phyloP scores from a whole-genome alignment of 1,284 basidiomycete genomes.

The Rhodotorula sp. region DNA sequence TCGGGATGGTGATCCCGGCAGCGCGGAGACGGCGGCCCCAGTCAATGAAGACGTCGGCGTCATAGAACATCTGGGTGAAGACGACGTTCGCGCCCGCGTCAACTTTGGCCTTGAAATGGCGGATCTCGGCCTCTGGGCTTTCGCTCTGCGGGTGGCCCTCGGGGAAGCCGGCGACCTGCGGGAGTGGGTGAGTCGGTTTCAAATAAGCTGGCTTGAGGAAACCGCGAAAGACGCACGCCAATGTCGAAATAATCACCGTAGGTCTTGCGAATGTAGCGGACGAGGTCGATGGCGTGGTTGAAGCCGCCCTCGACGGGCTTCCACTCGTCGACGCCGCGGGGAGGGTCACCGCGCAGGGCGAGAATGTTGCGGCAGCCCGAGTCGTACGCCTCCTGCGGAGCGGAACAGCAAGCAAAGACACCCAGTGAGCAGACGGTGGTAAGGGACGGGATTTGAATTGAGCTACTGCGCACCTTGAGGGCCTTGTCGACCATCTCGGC shows the following conservation, averaged over 20 bases:
- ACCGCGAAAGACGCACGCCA: slow-evolving; percentile 59
- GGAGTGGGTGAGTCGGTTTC: background rate
- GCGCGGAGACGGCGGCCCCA: slow-evolving; percentile 74
- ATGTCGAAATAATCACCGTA: slow-evolving; percentile 87
- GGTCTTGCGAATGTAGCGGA: slow-evolving; percentile 84
- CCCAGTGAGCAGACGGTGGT: no score
- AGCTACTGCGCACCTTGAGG: slow-evolving; percentile 63
- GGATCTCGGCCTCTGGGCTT: slow-evolving; percentile 70
- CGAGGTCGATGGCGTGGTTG: slow-evolving; percentile 83
- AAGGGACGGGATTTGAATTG: no score
- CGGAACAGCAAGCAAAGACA: no score
- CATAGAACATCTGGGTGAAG: slow-evolving; percentile 97
- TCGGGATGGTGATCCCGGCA: slow-evolving; percentile 81
- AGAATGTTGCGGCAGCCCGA: slow-evolving; percentile 87
- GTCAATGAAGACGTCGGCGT: slow-evolving; percentile 74
- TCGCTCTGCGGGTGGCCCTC: slow-evolving; percentile 81
- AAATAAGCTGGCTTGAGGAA: background rate
- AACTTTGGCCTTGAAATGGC: slow-evolving; percentile 81
- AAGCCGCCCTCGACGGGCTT: slow-evolving; percentile 82
- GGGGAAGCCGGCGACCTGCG: slow-evolving; percentile 71
- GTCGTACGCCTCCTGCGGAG: slow-evolving; percentile 69
- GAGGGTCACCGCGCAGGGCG: slow-evolving; percentile 91
- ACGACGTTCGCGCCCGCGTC: slow-evolving; percentile 96
- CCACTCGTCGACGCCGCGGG: slow-evolving; percentile 90
- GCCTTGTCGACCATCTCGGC: slow-evolving; percentile 82